Base-by-base conservation (phyloP, 2,329 filamentous ascomycete genomes). In the Epichloe glyceriae region DNA sequence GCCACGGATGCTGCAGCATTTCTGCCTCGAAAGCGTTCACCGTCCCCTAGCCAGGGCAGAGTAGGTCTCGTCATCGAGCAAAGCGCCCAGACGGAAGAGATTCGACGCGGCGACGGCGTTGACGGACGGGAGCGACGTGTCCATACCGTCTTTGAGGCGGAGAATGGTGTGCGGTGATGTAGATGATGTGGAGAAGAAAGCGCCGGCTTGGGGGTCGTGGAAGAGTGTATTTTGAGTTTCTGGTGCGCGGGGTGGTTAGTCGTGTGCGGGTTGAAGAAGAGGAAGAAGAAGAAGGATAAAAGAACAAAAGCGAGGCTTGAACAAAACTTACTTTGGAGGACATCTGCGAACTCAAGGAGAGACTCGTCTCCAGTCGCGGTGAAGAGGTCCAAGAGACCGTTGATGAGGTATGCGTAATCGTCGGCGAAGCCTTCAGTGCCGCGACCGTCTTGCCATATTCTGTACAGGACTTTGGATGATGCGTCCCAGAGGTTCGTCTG, bases 71-170 rank as follows among this genome's bases (percentile, higher is more conserved):
- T 88, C 81, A 45, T 80, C 78, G 0, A 95, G 73, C 2, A 95
- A 65, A 5, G 76, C 76, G 12, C 80, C 80, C 4, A 97, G 78
- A 0, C 88, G 82, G 68, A 93, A 86, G n/a, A 97, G 72, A 62
- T 97, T 97, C 15, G 80, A 77, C 0, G 88, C 86, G n/a, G 86
- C 85, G 5, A 91, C 79, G 39, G 88, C 88, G 63, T 98, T 98
- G 48, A 87, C 85, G 0, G 88, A 93, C 0, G 93, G 93, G 53
- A 93, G 85, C 1, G 88, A 84, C 5, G 88, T 88, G 66, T 98
- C 93, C 78, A 96, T 96, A 56, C 89, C 93, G 55, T 94, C 88
- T 68, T 98, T 98, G 47, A 96, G 78, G 22, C 91, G 84, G 53
- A 97, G 79, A 53, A 96, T 83, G 30, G 85, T 77, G 60, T 89